Base-by-base conservation (phyloP, 257 asterid species). In the Solanum rostratum region DNA sequence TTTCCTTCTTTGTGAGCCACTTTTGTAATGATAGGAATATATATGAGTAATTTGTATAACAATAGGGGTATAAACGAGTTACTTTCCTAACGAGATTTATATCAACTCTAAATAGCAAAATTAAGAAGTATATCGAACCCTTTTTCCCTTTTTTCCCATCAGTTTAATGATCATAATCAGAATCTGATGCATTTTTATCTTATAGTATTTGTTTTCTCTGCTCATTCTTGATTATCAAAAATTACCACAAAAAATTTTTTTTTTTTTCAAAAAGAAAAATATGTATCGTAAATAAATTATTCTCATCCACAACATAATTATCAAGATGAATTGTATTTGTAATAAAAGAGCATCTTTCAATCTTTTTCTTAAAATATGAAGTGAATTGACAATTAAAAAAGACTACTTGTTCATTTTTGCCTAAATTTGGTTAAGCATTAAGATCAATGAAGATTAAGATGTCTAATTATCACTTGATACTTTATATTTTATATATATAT, bases 391-490 rank as follows among this genome's bases (percentile, higher is more conserved):
- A 84, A 69, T 79, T 82, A 73, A 78, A 20, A 85, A 81, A 85
- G 89, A 86, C 29, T 81, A 80, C 60, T 74, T 54, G 82, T 71
- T 84, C 27, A 68, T 19, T 85, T 33, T 89, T 87, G 63, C 66
- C 92, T 85, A 85, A 71, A 85, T 74, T 45, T 86, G 87, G 92
- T 53, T 84, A 85, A 68, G 81, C 95, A 92, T 66, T 80, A 89
- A 82, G 82, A 88, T 86, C 84, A 60, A 86, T 74, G 84, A 53
- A 82, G 50, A 63, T 81, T 63, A 70, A 85, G 78, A 84, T 76
- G 63, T 10, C 27, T 49, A 76, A 39, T 15, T 49, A 76, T 76
- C 27, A 50, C 6, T 27, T 49, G 45, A 76, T 27, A 76, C 22
- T 49, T 49, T 49, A 2, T 49, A 8, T n/a, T n/a, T n/a, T n/a